Evolutionary conservation across 2,329 filamentous ascomycete genomes (phyloP).

Genomic region (Cryphonectria naterciae): DNA sequence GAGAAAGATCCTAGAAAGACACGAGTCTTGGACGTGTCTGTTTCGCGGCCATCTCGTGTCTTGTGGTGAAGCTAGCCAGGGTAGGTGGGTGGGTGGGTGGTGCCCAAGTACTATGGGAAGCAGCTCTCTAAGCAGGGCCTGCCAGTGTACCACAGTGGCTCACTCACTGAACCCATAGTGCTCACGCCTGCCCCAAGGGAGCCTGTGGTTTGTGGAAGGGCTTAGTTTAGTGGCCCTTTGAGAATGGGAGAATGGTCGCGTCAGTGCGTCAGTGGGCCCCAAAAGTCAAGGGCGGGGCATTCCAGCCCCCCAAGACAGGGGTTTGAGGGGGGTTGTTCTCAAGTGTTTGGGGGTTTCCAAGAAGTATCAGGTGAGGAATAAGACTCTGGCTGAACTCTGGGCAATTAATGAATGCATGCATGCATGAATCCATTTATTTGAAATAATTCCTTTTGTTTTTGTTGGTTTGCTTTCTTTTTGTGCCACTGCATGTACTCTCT

Average conservation of each 20-base stretch:
- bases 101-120: no score
- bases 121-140: neutral
- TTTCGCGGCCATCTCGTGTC: constrained; percentile 29
- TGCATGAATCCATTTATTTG: neutral
- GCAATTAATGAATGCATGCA: neutral
- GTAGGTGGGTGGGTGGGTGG: no score
- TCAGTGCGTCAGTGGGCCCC: neutral
- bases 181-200: neutral
- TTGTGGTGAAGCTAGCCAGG: neutral
- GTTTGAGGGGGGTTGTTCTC: neutral
- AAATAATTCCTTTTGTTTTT: no score
- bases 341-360: neutral
- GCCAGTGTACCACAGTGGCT: neutral
- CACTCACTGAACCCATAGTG: neutral
- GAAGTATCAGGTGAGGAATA: neutral
- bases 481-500: neutral
- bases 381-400: neutral
- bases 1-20: constrained; percentile 35
- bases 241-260: neutral
- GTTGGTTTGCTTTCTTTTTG: neutral
- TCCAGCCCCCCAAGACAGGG: constrained; percentile 1
- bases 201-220: neutral
- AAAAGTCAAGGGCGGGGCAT: constrained; percentile 2
- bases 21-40: constrained; percentile 28
- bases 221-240: neutral